Conservation (phyloP, 139 green algal species). For the Bryopsis sp. region DNA sequence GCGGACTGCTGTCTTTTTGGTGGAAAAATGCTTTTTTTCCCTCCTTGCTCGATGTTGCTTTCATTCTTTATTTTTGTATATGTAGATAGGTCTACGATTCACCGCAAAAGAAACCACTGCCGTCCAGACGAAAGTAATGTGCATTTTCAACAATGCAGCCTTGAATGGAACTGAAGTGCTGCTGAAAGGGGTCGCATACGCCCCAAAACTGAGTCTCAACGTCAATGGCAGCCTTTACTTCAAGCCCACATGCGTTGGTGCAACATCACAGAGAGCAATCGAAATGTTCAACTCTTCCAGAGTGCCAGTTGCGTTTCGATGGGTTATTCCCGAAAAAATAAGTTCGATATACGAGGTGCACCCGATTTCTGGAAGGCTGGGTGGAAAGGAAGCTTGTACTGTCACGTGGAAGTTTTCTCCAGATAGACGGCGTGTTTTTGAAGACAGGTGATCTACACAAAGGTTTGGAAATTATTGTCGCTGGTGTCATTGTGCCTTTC, state of each 20-base stretch:
- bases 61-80: no score
- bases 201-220: constrained; percentile 30
- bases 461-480: no score
- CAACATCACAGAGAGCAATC: constrained; percentile 32
- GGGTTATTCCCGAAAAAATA: constrained; percentile 33
- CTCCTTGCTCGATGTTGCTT: no score
- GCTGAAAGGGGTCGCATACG: constrained; percentile 30
- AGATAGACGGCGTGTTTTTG: background rate
- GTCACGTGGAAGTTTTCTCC: constrained; percentile 45
- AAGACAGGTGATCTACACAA: background rate
- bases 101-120: no score
- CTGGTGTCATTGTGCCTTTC: no score
- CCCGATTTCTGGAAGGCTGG: constrained; percentile 35
- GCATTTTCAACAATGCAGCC: background rate
- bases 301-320: constrained; percentile 40
- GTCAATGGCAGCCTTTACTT: constrained; percentile 32
- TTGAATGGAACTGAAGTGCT: constrained; percentile 11
- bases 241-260: constrained; percentile 61
- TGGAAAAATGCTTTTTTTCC: no score
- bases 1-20: background rate
- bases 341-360: constrained; percentile 29
- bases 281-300: constrained; percentile 44
- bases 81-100: no score
- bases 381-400: constrained; percentile 38
- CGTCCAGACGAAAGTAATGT: no score